These are phyloP conservation scores for Pseudonitzschia pungens DNA, from an alignment of 108 stramenopile species.

Conservation along the genomic window DNA sequence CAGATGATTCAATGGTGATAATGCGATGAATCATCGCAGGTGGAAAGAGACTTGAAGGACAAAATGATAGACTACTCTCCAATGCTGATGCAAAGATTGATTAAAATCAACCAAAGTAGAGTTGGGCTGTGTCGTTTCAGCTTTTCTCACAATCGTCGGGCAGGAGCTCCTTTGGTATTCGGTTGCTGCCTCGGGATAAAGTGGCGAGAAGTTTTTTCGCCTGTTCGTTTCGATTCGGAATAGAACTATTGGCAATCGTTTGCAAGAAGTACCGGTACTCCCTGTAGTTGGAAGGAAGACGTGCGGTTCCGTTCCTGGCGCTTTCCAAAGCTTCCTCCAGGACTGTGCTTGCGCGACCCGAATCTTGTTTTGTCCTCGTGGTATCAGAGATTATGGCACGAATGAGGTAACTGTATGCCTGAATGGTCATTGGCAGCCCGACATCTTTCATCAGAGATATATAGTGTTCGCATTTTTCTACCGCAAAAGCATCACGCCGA, in stretches of 20 bases:
- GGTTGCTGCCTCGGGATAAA: conserved; percentile 7
- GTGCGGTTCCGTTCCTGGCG: conserved; percentile 10
- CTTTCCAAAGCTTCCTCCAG: conserved; percentile 15
- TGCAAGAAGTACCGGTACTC: conserved; percentile 26
- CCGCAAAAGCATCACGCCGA: conserved; percentile 5
- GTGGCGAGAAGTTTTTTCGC: conserved; percentile 23
- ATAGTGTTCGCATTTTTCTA: conserved; percentile 27
- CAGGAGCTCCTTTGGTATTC: conserved; percentile 11
- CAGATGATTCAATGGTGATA: too few relatives aligned
- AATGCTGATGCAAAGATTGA: too few relatives aligned
- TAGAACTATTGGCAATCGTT: conserved; percentile 21
- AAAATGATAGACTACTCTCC: too few relatives aligned
- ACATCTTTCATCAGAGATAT: conserved; percentile 12
- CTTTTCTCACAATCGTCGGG: conserved; percentile 6
- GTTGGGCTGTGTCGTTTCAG: too few relatives aligned
- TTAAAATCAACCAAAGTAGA: too few relatives aligned
- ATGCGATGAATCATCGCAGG: too few relatives aligned
- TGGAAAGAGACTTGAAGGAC: too few relatives aligned
- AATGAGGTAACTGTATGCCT: conserved; percentile 20
- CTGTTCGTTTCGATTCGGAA: conserved; percentile 21
- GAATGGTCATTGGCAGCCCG: conserved; percentile 16
- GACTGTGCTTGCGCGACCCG: not conserved
- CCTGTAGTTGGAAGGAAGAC: not conserved
- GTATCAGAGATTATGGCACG: not conserved
- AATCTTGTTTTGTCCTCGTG: not conserved